Evolutionary conservation across 2,329 filamentous ascomycete species (phyloP).

Genomic region (Ramichloridium luteum): DNA sequence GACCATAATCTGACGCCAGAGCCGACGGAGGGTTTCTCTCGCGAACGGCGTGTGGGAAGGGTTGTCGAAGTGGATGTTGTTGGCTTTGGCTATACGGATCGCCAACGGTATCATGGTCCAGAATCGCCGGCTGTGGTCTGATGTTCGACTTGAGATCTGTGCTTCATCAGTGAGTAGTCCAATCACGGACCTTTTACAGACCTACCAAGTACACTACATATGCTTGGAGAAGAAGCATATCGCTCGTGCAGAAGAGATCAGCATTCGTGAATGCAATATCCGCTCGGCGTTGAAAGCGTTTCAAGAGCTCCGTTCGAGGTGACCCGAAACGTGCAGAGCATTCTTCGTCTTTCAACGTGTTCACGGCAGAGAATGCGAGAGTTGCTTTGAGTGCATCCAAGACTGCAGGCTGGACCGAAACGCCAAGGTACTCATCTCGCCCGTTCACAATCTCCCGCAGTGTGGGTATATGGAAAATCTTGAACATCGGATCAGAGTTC

Average conservation of each 20-base stretch:
- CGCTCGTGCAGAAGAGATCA: slow-evolving; percentile 18
- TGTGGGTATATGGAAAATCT: slow-evolving; percentile 17
- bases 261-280: slow-evolving; percentile 19
- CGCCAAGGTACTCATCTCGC: slow-evolving; percentile 14
- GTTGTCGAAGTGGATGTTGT: slow-evolving; percentile 18
- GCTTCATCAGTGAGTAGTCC: slow-evolving; percentile 2
- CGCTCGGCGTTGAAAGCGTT: slow-evolving; percentile 14
- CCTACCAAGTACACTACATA: slow-evolving; percentile 17
- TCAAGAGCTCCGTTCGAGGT: slow-evolving; percentile 11
- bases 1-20: slow-evolving; percentile 20
- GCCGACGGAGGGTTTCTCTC: slow-evolving; percentile 18
- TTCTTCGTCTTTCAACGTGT: slow-evolving; percentile 19
- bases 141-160: slow-evolving; percentile 11
- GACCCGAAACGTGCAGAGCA: slow-evolving; percentile 12
- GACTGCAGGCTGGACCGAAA: slow-evolving; percentile 8
- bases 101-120: slow-evolving; percentile 20
- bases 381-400: slow-evolving; percentile 16
- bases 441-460: slow-evolving; percentile 11
- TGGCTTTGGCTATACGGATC: slow-evolving; percentile 20
- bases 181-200: too few species aligned
- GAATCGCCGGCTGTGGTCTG: slow-evolving; percentile 13
- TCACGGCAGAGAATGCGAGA: slow-evolving; percentile 21
- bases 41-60: slow-evolving; percentile 13
- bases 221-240: slow-evolving; percentile 18
- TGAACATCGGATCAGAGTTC: slow-evolving; percentile 19